phyloP scores from a whole-genome alignment of 2,329 filamentous ascomycete species.

The Pseudogymnoascus pannorum region DNA sequence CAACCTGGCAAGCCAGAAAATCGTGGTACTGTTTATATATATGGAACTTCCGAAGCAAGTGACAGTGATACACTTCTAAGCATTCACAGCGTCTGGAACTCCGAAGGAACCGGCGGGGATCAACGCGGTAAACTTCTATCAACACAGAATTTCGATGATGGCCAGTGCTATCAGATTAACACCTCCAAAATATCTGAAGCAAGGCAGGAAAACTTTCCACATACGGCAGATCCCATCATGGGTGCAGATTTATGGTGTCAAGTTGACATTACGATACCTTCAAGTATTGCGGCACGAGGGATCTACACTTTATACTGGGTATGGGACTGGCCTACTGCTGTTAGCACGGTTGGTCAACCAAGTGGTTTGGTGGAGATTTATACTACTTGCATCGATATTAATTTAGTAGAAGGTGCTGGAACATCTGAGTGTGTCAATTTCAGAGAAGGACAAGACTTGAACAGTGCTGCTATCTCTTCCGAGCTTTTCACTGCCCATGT shows the following conservation, averaged over 20 bases:
- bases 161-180: constrained; percentile 76
- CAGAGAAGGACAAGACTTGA: constrained; percentile 33
- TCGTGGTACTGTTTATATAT: constrained; percentile 64
- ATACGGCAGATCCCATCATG: constrained; percentile 43
- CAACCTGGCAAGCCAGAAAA: constrained; percentile 54
- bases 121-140: constrained; percentile 65
- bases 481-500: not conserved
- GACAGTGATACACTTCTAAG: constrained; percentile 40
- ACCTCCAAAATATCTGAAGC: constrained; percentile 20
- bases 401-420: constrained; percentile 14
- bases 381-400: constrained; percentile 46
- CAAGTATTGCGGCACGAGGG: constrained; percentile 37
- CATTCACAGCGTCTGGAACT: constrained; percentile 68
- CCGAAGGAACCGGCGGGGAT: constrained; percentile 72
- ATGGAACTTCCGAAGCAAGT: constrained; percentile 58
- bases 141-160: constrained; percentile 76
- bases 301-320: constrained; percentile 84
- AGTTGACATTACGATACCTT: not conserved
- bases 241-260: not conserved
- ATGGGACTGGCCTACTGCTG: constrained; percentile 70
- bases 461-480: constrained; percentile 31
- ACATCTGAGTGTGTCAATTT: constrained; percentile 25
- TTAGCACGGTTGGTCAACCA: constrained; percentile 30
- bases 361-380: constrained; percentile 49
- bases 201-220: constrained; percentile 45